phyloP scores from a whole-genome alignment of 805 yeast genomes.

The Tetrapisispora namnaoensis region DNA sequence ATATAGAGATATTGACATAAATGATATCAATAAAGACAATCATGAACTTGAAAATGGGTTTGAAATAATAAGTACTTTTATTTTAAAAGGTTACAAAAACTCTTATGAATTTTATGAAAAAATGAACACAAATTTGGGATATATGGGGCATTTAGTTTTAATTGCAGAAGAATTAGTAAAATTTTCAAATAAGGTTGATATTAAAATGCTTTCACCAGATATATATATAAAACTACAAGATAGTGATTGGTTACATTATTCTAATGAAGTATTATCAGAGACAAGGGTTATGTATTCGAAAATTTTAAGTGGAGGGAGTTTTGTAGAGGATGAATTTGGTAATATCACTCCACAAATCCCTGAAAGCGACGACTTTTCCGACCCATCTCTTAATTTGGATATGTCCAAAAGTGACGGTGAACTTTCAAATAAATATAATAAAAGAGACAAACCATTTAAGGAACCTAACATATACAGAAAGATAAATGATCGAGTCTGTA shows the following conservation, averaged over 20 bases:
- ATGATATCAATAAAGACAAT: background rate
- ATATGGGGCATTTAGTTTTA: conserved; percentile 88
- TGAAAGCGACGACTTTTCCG: conserved; percentile 1
- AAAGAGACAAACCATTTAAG: background rate
- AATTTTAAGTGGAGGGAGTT: conserved; percentile 27
- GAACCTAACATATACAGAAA: background rate
- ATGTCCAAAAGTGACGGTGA: background rate
- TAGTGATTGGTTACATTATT: conserved; percentile 21
- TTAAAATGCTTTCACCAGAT: conserved; percentile 24
- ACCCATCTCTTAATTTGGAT: background rate
- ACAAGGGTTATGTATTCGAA: conserved; percentile 27
- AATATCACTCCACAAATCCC: conserved; percentile 16
- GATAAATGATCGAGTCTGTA: conserved; percentile 6
- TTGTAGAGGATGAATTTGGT: conserved; percentile 20
- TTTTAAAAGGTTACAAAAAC: conserved; percentile 49
- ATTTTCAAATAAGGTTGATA: conserved; percentile 40
- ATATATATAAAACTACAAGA: conserved; percentile 17
- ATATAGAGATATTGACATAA: background rate
- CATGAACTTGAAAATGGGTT: conserved; percentile 30
- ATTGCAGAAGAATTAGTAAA: conserved; percentile 94
- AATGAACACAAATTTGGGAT: conserved; percentile 66
- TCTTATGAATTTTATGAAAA: conserved; percentile 52
- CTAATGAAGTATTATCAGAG: conserved; percentile 24
- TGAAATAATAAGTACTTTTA: conserved; percentile 46
- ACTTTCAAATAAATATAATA: background rate